Evolutionary conservation across 208 protist species (phyloP), one percentile per base, ranked within the genome.

Genomic region (Vickermania ingenoplastis): DNA sequence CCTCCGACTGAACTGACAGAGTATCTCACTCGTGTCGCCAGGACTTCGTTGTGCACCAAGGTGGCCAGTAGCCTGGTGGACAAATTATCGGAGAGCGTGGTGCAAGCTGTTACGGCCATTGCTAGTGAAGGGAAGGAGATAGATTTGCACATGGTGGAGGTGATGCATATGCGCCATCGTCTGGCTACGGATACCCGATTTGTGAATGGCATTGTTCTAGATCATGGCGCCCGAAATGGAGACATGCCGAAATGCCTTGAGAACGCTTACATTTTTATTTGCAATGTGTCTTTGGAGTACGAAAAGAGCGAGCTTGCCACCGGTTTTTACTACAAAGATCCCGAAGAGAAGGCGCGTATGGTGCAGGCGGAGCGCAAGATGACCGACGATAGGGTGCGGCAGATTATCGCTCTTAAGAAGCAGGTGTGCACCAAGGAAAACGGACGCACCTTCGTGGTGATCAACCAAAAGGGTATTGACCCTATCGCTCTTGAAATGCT

Each of bases 401-500:
- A 98, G 57, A 99, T 99, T 64, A 98, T 99, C 69, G 98, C 92
- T n/a, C 84, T 99, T 3, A 99, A 99, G 91, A 80, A 92, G 22
- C 64, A 89, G 70, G 93, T 99, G 11, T 98, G 94, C 77, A 87
- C 91, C 31, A 92, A 93, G 67, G 91, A 91, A 21, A 91, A 94
- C 61, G 86, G 94, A 36, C 94, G 97, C 52, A 71, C 77, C 7
- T 99, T 99, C 77, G 91, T 99, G 23, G 86, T 99, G 30, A 98
- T 99, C 65, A 99, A 99, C 77, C 98, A 99, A 80, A 99, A 99
- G 78, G 99, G 99, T 61, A 99, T 99, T 72, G 99, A 99, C 84
- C 98, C 97, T 21, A 89, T 99, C 56, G 97, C 97, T n/a, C 87
- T 99, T 5, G 97, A 99, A 63, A 97, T 99, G 92, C 83, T 99